These are phyloP conservation scores for Malassezia cuniculi DNA, from an alignment of 1,284 basidiomycete species.

Conservation along the genomic window DNA sequence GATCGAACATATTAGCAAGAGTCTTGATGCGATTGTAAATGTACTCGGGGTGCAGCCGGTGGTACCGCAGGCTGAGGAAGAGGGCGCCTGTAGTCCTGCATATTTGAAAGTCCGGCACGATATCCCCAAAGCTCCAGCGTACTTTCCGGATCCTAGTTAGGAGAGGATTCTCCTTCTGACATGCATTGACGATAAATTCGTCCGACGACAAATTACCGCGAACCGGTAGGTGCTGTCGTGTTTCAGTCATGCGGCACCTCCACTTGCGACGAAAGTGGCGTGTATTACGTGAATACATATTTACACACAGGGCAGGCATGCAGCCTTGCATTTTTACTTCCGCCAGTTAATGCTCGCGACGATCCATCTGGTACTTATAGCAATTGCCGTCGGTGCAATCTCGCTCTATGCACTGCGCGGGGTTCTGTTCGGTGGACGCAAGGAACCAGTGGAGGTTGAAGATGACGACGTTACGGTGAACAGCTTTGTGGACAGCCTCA, in stretches of 20 bases:
- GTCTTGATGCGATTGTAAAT: slow-evolving; percentile 78
- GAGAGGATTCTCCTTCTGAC: slow-evolving; percentile 72
- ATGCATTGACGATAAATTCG: too few relatives aligned
- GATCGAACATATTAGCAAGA: slow-evolving; percentile 64
- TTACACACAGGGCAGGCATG: too few relatives aligned
- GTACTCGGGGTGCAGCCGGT: slow-evolving; percentile 94
- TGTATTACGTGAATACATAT: too few relatives aligned
- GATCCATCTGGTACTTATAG: slow-evolving; percentile 2
- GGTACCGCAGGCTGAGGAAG: slow-evolving; percentile 67
- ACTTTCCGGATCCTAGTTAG: slow-evolving; percentile 72
- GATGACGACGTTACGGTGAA: not conserved
- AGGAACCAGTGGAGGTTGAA: not conserved
- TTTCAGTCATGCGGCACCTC: not conserved
- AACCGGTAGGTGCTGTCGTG: not conserved
- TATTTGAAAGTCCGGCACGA: slow-evolving; percentile 58
- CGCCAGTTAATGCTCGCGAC: too few relatives aligned
- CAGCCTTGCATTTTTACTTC: too few relatives aligned
- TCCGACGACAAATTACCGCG: not conserved
- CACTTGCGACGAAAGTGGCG: too few relatives aligned
- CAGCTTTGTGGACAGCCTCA: slow-evolving; percentile 11
- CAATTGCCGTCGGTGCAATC: slow-evolving; percentile 2
- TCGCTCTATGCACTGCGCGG: slow-evolving; percentile 6
- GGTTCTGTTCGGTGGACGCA: not conserved
- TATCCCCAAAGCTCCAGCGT: slow-evolving; percentile 86
- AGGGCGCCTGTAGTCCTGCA: slow-evolving; percentile 31